These are phyloP conservation scores for Penicillium sp. DNA, from an alignment of 2,329 filamentous ascomycete genomes.

Conservation along the genomic window DNA sequence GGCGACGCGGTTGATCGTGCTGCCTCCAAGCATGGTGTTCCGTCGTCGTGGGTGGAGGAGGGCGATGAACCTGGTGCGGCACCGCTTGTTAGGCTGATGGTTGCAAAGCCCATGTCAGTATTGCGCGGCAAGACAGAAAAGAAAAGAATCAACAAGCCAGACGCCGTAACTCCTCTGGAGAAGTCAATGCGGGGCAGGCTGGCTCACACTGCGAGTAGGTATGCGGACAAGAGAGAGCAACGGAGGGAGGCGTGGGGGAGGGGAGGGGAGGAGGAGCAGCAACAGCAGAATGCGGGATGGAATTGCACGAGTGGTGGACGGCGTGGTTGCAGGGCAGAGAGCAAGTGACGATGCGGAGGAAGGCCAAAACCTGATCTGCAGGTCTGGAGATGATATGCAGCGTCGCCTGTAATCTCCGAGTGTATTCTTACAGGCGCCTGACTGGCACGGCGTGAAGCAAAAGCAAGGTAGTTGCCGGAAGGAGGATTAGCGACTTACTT, in stretches of 20 bases:
- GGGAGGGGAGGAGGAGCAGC: constrained; percentile 3
- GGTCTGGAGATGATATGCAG: background rate
- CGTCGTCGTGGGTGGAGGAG: constrained; percentile 46
- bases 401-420: background rate
- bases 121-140: constrained; percentile 9
- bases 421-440: background rate
- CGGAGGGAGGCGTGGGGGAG: background rate
- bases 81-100: constrained; percentile 66
- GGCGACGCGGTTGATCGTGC: constrained; percentile 30
- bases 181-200: constrained; percentile 7
- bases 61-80: constrained; percentile 67
- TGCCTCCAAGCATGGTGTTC: constrained; percentile 58
- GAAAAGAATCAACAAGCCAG: background rate
- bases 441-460: background rate
- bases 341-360: background rate
- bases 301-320: background rate
- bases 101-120: constrained; percentile 59
- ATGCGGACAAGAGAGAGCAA: background rate
- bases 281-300: constrained; percentile 6
- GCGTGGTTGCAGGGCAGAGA: background rate
- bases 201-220: background rate
- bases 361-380: background rate
- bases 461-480: constrained; percentile 11
- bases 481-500: constrained; percentile 16
- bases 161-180: background rate